Evolutionary conservation across 495 filamentous ascomycete species (phyloP), one percentile per base, ranked within the genome.

Genomic region (Schizothecium vesticola): DNA sequence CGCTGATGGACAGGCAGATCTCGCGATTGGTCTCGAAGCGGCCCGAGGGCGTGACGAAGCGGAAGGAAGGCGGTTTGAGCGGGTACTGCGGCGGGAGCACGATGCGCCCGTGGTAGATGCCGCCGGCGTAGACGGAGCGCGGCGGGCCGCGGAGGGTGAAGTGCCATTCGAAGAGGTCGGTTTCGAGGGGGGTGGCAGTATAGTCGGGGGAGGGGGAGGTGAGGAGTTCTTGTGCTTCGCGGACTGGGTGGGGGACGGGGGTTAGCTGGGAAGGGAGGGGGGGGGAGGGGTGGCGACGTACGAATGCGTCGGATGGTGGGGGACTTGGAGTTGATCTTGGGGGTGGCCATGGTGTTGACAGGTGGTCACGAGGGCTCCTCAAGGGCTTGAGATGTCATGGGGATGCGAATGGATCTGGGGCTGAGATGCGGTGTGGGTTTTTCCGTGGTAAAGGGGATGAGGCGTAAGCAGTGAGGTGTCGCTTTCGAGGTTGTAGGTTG

Each of bases 131-230:
- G 31, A 90, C 85, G 23, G 91, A 90, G 11, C 85, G 81, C 0
- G 95, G 95, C 0, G 95, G 95, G 1, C 95, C 95, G 61, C 88
- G 87, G n/a, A 99, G 81, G 0, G 95, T 99, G 86, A 99, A 99
- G 85, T 99, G 95, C 95, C 95, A 99, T 82, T 97, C 94, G 83
- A 97, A 96, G 69, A 99, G 90, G 81, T 97, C 92, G 59, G 86
- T 80, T 73, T 97, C 92, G 71, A 93, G 85, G 2, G 95, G 95
- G 3, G 85, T 75, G 58, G 95, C 95, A 73, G 89, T 86, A 80
- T 92, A 93, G 80, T 94, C 91, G 24, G 92, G 83, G 3, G 91
- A 92, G 6, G 93, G 91, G 64, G 89, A 83, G 72, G 81, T 82
- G 73, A 90, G 85, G 70, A 99, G 88, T 75, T 97, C 93, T 67